Evolutionary conservation across 176 grass and related monocot species (phyloP).

Genomic region (Lolium rigidum): DNA sequence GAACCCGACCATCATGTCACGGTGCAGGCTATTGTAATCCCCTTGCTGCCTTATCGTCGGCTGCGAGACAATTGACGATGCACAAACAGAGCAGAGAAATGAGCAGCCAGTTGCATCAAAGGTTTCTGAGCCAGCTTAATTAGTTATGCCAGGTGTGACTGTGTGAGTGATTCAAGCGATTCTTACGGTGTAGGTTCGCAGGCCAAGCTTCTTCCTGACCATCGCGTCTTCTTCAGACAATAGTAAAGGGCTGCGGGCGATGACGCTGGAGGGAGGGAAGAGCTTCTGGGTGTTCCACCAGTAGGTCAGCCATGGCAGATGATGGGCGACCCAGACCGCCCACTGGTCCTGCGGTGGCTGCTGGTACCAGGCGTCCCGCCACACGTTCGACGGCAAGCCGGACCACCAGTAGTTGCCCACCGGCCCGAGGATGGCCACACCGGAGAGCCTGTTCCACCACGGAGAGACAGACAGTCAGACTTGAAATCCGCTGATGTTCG

Average conservation of each 20-base stretch:
- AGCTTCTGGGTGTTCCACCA: slow-evolving; percentile 86
- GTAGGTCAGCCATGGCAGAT: slow-evolving; percentile 87
- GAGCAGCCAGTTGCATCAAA: neutral
- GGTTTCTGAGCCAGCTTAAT: no score
- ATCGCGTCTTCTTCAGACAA: slow-evolving; percentile 55
- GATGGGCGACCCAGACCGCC: slow-evolving; percentile 65
- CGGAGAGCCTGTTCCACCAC: slow-evolving; percentile 55
- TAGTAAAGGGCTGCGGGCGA: slow-evolving; percentile 47
- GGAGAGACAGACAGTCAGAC: neutral
- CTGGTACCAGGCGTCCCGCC: slow-evolving; percentile 58
- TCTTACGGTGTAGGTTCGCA: slow-evolving; percentile 49
- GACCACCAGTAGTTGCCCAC: slow-evolving; percentile 84
- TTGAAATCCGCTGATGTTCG: neutral
- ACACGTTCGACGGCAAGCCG: slow-evolving; percentile 74
- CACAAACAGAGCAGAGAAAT: neutral
- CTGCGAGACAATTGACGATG: slow-evolving; percentile 9
- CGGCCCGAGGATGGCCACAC: slow-evolving; percentile 64
- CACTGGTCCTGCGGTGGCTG: slow-evolving; percentile 71
- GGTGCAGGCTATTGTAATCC: slow-evolving; percentile 61
- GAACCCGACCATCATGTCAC: slow-evolving; percentile 81
- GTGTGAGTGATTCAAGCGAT: no score
- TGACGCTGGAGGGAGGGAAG: slow-evolving; percentile 71
- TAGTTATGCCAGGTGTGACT: no score
- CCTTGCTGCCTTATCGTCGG: slow-evolving; percentile 69
- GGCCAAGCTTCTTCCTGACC: slow-evolving; percentile 43